Base-by-base conservation (phyloP, 2,329 filamentous ascomycete species). In the Neopestalotiopsis rosae region DNA sequence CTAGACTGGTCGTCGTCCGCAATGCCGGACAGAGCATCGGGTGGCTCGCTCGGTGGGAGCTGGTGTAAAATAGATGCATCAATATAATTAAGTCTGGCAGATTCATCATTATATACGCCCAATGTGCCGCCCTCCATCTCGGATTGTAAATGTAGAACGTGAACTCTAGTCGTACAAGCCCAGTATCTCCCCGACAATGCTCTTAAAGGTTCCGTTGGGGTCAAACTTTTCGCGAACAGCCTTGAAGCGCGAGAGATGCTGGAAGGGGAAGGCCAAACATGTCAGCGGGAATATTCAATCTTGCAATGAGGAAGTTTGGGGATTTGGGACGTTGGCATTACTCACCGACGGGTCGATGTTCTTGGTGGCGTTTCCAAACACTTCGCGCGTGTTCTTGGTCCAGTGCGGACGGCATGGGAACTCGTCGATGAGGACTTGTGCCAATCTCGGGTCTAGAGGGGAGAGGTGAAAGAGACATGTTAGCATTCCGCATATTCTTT, bases 1-100 rank as follows among this genome's bases (percentile, higher is more conserved):
- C 84, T 2, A 83, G 81, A 63, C 75, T 93, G 12, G 98, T 95
- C 79, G 89, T 99, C 72, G 89, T 98, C 40, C 87, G 95, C 66
- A 92, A 95, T 76, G 89, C 91, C 1, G 96, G 96, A 1, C 90
- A 94, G 80, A 90, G 84, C 42, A 83, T 96, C 4, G 95, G 94
- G 2, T 91, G 95, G 82, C 79, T 98, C 72, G 95, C 90, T 2
- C 84, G 83, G 72, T 97, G 95, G 95, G 91, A 95, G 74, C 77
- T 90, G 73, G 81, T 90, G 45, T 91, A 10, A 38, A 67, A 20
- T 28, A 28, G 24, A 28, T 28, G n/a, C n/a, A 30, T 24, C 32
- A 20, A 62, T 20, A 24, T 9, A 52, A 17, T 30, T 17, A 7
- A 59, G 5, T 58, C 12, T 17, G 20, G 17, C n/a, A 12, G 5